Evolutionary conservation across 306 rosid genomes (phyloP), one percentile per base, ranked within the genome.

Genomic region (Ormosia semicastrata): DNA sequence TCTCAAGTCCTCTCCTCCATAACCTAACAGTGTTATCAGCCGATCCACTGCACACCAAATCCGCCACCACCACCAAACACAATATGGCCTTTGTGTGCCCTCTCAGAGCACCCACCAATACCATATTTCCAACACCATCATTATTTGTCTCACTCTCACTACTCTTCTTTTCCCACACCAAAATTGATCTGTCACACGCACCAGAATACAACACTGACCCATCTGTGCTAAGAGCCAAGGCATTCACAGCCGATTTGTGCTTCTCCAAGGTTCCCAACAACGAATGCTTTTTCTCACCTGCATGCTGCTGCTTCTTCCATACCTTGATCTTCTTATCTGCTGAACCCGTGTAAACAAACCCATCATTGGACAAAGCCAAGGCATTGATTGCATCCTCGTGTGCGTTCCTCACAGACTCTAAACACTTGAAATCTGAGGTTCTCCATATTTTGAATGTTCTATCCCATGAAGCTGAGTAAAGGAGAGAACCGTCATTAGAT

Each of bases 391-490:
- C 97, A 43, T 93, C 97, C 0, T 91, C 94, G 59, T 93, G 97
- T 0, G 97, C 96, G 12, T 86, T 85, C 13, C 66, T 32, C 0
- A 91, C 85, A 0, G 94, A 87, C 64, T 91, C 92, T 5, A 93
- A 73, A 41, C 97, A 93, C 64, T 87, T 91, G 70, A 87, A 93
- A 70, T 91, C 96, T 0, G 88, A 76, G 14, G 81, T 81, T 30
- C 90, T 54, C 97, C 97, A 93, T 39, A 91, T 82, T 52, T 93
- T 93, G 89, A 93, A 91, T 0, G 92, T 73, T 17, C 96, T 75
- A 47, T 93, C 97, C 94, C 96, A 93, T 0, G 97, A 93, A 11
- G 90, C 94, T 0, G 96, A 91, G 90, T 89, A 93, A 32, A 93
- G 86, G 7, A 88, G 75, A 18, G 86, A 82, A 3, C 82, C 80